A percentile compares a stretch with the other conserved stretches of the same genome.
Evolutionary conservation across 1,139 yeast genomes (phyloP).

Genomic region (Nadsonia commutata): DNA sequence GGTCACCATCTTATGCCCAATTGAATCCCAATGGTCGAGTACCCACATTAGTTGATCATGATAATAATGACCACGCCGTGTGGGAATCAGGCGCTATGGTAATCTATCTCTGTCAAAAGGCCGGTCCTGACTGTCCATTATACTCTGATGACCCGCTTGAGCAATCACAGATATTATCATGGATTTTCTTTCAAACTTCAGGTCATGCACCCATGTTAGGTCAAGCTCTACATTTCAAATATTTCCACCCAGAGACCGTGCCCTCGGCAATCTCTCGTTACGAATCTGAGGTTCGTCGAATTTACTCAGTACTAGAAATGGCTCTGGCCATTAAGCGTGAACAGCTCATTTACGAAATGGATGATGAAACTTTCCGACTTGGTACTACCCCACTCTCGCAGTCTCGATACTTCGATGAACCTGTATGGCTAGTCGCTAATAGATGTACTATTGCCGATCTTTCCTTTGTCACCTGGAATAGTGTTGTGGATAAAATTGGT

Average conservation of each 20-base stretch:
- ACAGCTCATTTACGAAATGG: slow-evolving; percentile 78
- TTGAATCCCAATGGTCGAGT: slow-evolving; percentile 91
- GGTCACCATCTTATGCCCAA: slow-evolving; percentile 84
- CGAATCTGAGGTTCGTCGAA: slow-evolving; percentile 85
- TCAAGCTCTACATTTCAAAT: slow-evolving; percentile 86
- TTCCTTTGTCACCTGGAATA: slow-evolving; percentile 93
- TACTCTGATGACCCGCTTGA: slow-evolving; percentile 73
- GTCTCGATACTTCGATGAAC: slow-evolving; percentile 78
- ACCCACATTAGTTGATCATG: slow-evolving; percentile 86
- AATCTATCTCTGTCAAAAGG: slow-evolving; percentile 58
- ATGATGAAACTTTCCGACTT: slow-evolving; percentile 72
- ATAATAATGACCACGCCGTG: slow-evolving; percentile 58
- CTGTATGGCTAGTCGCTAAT: slow-evolving; percentile 92
- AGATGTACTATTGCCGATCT: slow-evolving; percentile 82
- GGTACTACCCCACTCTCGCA: slow-evolving; percentile 83
- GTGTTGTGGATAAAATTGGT: slow-evolving; percentile 85
- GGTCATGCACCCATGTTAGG: slow-evolving; percentile 99
- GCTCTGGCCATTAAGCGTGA: slow-evolving; percentile 88
- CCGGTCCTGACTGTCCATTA: slow-evolving; percentile 46
- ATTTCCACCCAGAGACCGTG: slow-evolving; percentile 76
- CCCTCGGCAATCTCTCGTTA: slow-evolving; percentile 85
- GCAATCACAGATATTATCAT: slow-evolving; percentile 74
- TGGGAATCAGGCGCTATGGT: slow-evolving; percentile 95
- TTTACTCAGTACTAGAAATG: slow-evolving; percentile 90
- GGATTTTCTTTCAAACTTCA: slow-evolving; percentile 90